A percentile compares a stretch with the other conserved stretches of the same genome.
Conservation (phyloP, 108 stramenopile species). For the Fistulifera pelliculosa region DNA sequence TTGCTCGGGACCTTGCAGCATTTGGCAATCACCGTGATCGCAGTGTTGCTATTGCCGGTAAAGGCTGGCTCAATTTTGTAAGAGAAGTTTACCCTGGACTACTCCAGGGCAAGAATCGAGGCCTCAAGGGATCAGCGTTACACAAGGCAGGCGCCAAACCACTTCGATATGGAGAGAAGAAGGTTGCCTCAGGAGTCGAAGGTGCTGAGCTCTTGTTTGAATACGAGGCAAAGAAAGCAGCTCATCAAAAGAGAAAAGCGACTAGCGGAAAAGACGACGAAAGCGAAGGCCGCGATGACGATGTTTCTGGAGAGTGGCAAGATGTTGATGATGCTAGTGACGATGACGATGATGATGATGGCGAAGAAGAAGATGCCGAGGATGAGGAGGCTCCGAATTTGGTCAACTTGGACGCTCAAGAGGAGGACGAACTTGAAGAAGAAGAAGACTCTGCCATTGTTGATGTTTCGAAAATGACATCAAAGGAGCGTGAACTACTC, state of each 20-base stretch:
- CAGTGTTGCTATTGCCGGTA: slow-evolving; percentile 89
- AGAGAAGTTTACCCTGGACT: slow-evolving; percentile 86
- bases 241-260: slow-evolving; percentile 21
- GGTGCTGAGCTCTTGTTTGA: slow-evolving; percentile 87
- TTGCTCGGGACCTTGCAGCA: slow-evolving; percentile 91
- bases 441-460: slow-evolving; percentile 20
- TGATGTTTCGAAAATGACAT: slow-evolving; percentile 64
- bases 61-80: slow-evolving; percentile 87
- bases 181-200: slow-evolving; percentile 78
- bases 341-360: slow-evolving; percentile 39
- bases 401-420: slow-evolving; percentile 32
- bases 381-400: slow-evolving; percentile 66
- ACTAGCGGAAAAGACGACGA: slow-evolving; percentile 35
- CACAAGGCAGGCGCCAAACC: slow-evolving; percentile 75
- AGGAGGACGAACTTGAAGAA: slow-evolving; percentile 11
- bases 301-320: slow-evolving; percentile 27
- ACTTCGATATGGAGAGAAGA: slow-evolving; percentile 77
- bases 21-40: slow-evolving; percentile 88
- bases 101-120: slow-evolving; percentile 88
- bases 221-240: slow-evolving; percentile 73
- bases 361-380: slow-evolving; percentile 30
- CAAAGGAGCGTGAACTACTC: slow-evolving; percentile 60
- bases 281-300: slow-evolving; percentile 36
- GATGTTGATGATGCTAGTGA: slow-evolving; percentile 35
- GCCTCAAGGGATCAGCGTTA: slow-evolving; percentile 67